Conservation (phyloP, 305 asterid species). For the Fraxinus platypoda region DNA sequence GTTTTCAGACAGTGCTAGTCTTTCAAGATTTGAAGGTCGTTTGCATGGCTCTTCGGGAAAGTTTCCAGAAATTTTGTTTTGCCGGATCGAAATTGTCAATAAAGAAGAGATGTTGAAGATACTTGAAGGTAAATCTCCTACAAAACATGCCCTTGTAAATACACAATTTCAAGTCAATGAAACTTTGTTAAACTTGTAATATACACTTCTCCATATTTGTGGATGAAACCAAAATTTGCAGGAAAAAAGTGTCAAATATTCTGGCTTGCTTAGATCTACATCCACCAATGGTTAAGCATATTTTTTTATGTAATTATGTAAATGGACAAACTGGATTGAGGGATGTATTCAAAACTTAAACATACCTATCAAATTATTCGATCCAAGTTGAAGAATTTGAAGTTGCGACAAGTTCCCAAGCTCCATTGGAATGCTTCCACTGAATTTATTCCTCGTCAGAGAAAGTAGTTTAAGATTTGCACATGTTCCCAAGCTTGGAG, state of each 20-base stretch:
- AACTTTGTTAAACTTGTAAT: too few species aligned
- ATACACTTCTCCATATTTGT: too few species aligned
- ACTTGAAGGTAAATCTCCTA: background rate
- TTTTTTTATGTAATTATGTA: too few species aligned
- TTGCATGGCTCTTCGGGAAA: background rate
- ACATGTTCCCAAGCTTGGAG: background rate
- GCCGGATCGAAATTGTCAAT: background rate
- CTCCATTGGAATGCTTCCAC: constrained; percentile 8
- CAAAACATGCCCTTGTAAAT: background rate
- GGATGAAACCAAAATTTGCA: too few species aligned
- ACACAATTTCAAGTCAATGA: background rate
- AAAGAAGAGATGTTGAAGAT: constrained; percentile 6
- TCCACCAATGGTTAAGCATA: too few species aligned
- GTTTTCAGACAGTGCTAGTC: background rate
- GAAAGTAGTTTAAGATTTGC: background rate
- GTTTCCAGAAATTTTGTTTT: background rate
- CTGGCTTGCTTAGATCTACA: too few species aligned
- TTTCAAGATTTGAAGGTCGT: background rate
- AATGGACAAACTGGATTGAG: background rate
- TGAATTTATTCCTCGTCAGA: background rate
- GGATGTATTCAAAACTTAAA: background rate
- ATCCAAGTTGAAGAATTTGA: background rate
- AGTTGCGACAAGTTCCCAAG: constrained; percentile 11
- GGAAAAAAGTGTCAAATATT: too few species aligned
- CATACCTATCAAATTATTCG: constrained; percentile 2